Percentiles rank a stretch among this genome's conserved stretches.
These are phyloP conservation scores for Pythium biforme DNA, from an alignment of 352 stramenopile genomes.

Conservation along the genomic window DNA sequence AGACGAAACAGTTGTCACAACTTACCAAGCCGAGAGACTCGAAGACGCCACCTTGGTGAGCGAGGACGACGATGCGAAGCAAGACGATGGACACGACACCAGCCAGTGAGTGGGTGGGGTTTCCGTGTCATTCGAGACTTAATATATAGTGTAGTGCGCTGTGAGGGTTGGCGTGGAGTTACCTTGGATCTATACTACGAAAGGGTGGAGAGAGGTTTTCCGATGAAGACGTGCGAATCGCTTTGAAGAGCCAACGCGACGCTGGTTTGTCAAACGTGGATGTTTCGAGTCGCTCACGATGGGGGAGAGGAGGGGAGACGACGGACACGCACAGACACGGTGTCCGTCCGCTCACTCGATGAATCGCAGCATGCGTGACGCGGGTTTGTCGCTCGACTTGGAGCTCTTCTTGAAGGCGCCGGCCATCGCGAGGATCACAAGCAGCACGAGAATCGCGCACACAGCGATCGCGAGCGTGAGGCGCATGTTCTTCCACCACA, in stretches of 20 bases:
- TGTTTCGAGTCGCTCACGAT: neutral
- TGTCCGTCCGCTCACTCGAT: constrained; percentile 11
- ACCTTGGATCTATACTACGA: constrained; percentile 17
- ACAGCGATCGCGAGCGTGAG: constrained; percentile 66
- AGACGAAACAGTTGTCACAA: neutral
- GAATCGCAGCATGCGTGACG: constrained; percentile 29
- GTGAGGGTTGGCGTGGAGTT: no score
- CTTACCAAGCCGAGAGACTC: neutral
- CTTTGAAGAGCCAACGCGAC: neutral
- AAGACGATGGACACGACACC: neutral
- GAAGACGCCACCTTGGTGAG: neutral
- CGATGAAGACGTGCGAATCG: neutral
- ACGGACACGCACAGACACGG: constrained; percentile 1
- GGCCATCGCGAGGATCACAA: constrained; percentile 71
- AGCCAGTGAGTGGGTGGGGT: neutral
- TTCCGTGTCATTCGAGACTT: neutral
- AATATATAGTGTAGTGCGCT: constrained; percentile 7
- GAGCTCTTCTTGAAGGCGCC: constrained; percentile 74
- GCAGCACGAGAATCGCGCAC: constrained; percentile 63
- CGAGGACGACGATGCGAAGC: neutral
- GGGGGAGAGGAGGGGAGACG: neutral
- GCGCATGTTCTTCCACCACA: constrained; percentile 89
- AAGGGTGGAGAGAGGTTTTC: neutral
- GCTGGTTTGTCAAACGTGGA: neutral
- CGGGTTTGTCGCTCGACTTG: constrained; percentile 9